A percentile compares a stretch with the other conserved stretches of the same genome.
Conservation (phyloP, 208 protist species). For the Endotrypanum monterogeii region DNA sequence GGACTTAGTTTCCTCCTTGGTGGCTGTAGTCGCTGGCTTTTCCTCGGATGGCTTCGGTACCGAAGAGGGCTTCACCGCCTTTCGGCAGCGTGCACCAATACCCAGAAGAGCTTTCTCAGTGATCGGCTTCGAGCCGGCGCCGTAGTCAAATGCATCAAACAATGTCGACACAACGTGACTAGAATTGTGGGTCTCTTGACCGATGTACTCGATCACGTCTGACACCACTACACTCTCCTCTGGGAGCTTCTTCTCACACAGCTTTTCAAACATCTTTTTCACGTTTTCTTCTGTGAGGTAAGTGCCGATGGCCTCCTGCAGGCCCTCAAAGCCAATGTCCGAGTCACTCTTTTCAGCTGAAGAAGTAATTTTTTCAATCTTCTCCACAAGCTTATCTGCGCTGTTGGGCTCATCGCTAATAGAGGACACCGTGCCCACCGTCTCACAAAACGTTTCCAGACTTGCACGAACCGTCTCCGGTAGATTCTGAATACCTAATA, state of each 20-base stretch:
- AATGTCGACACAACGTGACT: constrained; percentile 88
- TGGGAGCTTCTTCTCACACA: constrained; percentile 74
- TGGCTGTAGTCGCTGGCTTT: constrained; percentile 7
- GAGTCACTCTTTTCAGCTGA: constrained; percentile 79
- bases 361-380: constrained; percentile 76
- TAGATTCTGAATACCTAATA: constrained; percentile 89
- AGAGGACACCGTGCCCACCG: constrained; percentile 61
- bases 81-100: constrained; percentile 86
- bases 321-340: constrained; percentile 70
- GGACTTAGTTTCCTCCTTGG: constrained; percentile 6
- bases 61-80: constrained; percentile 32
- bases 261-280: constrained; percentile 75
- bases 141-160: constrained; percentile 90
- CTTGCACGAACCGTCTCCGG: constrained; percentile 79
- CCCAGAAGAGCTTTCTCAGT: constrained; percentile 71
- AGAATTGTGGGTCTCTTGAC: constrained; percentile 83
- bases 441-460: constrained; percentile 86
- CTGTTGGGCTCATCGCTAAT: constrained; percentile 60
- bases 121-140: constrained; percentile 79
- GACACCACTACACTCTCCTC: constrained; percentile 79
- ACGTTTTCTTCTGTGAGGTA: constrained; percentile 85
- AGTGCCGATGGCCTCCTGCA: constrained; percentile 64
- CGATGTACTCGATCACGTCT: constrained; percentile 86
- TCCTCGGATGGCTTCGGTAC: constrained; percentile 27
- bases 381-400: constrained; percentile 76